Base-by-base conservation (phyloP, 805 yeast species). In the Zygotorulaspora danielsina region DNA sequence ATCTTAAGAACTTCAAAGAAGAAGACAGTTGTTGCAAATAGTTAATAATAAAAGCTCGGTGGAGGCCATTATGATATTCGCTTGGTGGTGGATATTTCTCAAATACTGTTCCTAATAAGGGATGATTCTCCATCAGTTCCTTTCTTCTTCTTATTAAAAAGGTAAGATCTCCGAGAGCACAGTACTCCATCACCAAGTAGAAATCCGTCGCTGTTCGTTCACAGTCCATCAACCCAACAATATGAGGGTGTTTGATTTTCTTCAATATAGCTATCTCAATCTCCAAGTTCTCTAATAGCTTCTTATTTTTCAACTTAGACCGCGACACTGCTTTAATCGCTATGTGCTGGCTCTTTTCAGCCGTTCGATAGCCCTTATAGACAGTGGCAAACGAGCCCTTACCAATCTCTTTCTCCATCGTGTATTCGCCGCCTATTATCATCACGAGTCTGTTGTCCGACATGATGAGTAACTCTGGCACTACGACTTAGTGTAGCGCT, bases 351-450 rank as follows among this genome's bases (percentile, higher is more conserved):
- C 70, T 70, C 26, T 19, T 47, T 12, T 42, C 39, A 20, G 42
- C 48, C 11, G 45, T 47, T 53, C 81, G 71, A 41, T 73, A 70
- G 37, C 96, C 96, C 64, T 86, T 88, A 69, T 84, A 90, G 18
- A 93, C 98, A 46, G 81, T 83, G 53, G 98, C 98, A 68, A 93
- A 93, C 6, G 95, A 84, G 22, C 98, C 98, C 53, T 84, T 79
- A 17, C 98, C 98, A 38, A 93, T 90, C 61, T 88, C 95, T 26
- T 55, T 59, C 31, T 55, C 65, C 19, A 61, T 48, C 11, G 49
- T 38, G 36, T 59, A 61, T 31, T 49, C 53, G 16, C 54, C 62
- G 26, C 55, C 37, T 10, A 56, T 42, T 21, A 49, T 37, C 18
- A 38, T 41, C 35, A 32, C 18, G 17, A 35, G 28, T 21, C 31